Evolutionary conservation across 352 stramenopile genomes (phyloP).

Genomic region (Phytopythium chamaehyphon): DNA sequence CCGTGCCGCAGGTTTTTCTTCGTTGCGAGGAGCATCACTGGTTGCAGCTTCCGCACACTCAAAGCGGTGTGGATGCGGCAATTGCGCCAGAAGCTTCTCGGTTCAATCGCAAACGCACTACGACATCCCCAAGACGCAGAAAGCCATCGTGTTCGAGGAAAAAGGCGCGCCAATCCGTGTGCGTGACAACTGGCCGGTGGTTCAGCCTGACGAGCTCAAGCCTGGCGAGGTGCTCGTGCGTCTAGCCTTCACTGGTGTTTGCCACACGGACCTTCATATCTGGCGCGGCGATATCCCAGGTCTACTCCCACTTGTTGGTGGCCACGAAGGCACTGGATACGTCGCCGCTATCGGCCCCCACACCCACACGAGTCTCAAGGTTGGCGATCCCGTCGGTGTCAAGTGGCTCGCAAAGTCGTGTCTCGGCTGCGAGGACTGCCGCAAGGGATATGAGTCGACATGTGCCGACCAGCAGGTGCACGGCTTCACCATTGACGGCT

Average conservation of each 20-base stretch:
- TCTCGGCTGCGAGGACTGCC: slow-evolving; percentile 45
- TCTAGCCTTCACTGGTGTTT: slow-evolving; percentile 47
- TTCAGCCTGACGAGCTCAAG: slow-evolving; percentile 38
- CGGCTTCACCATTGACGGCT: slow-evolving; percentile 31
- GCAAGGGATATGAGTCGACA: slow-evolving; percentile 43
- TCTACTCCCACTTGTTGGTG: slow-evolving; percentile 43
- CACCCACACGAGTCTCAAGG: slow-evolving; percentile 37
- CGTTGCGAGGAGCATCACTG: no score
- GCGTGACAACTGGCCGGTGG: slow-evolving; percentile 40
- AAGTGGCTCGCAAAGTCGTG: slow-evolving; percentile 52
- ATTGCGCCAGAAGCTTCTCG: slow-evolving; percentile 21
- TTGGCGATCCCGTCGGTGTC: slow-evolving; percentile 47
- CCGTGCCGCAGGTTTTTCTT: slow-evolving; percentile 12
- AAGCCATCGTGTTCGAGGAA: slow-evolving; percentile 43
- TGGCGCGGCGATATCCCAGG: slow-evolving; percentile 30
- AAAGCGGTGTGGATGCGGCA: slow-evolving; percentile 22
- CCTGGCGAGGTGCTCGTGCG: slow-evolving; percentile 44
- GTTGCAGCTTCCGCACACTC: slow-evolving; percentile 13
- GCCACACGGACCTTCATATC: slow-evolving; percentile 43
- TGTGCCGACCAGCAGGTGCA: slow-evolving; percentile 27
- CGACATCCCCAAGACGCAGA: slow-evolving; percentile 47
- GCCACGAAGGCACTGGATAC: slow-evolving; percentile 55
- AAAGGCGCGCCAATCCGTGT: slow-evolving; percentile 42
- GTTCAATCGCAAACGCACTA: slow-evolving; percentile 37
- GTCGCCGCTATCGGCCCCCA: slow-evolving; percentile 41